Base-by-base conservation (phyloP, 192 early-diverging fungal species). In the Coemansia sp. region DNA sequence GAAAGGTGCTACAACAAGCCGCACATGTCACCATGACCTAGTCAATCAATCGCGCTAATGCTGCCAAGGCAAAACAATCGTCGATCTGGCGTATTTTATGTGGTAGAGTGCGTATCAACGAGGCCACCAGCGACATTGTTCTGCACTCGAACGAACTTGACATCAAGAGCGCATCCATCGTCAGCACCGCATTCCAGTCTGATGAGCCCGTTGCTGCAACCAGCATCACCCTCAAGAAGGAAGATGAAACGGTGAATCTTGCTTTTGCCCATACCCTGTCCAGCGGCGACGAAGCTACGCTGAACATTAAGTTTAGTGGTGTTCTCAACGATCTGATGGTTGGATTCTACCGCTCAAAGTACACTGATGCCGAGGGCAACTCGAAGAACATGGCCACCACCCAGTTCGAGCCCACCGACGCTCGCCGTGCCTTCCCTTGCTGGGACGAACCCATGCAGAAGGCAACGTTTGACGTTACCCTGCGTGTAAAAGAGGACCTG, bases 361-460 rank as follows among this genome's bases (percentile, higher is more conserved):
- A 90, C 78, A 83, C 80, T 19, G 84, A 86, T 57, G 73, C 65
- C 3, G 57, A 87, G 47, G 89, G 80, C 50, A 61, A 71, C 22
- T 53, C 64, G 34, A 87, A 83, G 67, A 84, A 89, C 70, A 81
- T 98, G 64, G 93, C 90, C 9, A 90, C 89, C 9, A 98, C 96
- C 8, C 95, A 99, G 71, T 99, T 97, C 62, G 93, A 97, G 82
- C 83, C 93, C 10, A 94, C 91, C 18, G 88, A 94, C 67, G 89
- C 89, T 24, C 88, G 95, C 55, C 85, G 91, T 30, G 88, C 89
- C 14, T 90, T 98, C 73, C 96, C 96, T n/a, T 98, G 89, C 71
- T 97, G 88, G 87, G 95, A 99, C 77, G 96, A 98, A 81, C 96
- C 96, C 33, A 83, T 86, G 55, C 84, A 91, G 44, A 99, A 99